Percentiles rank a stretch among this genome's conserved stretches.
phyloP scores from a whole-genome alignment of 2,329 filamentous ascomycete species.

The Aureobasidium sp. region DNA sequence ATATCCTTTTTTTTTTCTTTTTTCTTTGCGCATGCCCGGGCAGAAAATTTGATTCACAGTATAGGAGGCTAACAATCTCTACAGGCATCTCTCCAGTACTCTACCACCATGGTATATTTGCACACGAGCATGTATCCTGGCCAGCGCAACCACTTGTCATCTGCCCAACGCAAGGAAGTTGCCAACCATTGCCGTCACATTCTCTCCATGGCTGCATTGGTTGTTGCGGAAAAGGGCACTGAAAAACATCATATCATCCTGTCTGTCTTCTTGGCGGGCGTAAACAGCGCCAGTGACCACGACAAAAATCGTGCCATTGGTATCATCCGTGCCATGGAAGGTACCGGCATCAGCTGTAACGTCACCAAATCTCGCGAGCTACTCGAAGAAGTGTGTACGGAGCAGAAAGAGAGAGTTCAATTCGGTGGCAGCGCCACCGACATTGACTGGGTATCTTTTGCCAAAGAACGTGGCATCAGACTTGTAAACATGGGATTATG shows the following conservation, averaged over 20 bases:
- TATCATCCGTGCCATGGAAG: slow-evolving; percentile 41
- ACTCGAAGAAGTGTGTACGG: slow-evolving; percentile 43
- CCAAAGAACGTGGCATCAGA: slow-evolving; percentile 38
- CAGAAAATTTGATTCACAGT: background rate
- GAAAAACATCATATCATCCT: slow-evolving; percentile 42
- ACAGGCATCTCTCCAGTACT: slow-evolving; percentile 13
- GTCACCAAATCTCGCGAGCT: slow-evolving; percentile 38
- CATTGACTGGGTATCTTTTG: slow-evolving; percentile 46
- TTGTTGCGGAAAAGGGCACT: slow-evolving; percentile 1
- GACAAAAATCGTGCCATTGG: slow-evolving; percentile 43
- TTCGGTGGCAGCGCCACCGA: slow-evolving; percentile 35
- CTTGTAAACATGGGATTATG: slow-evolving; percentile 45
- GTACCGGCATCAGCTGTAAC: slow-evolving; percentile 42
- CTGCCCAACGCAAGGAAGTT: background rate
- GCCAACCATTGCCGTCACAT: slow-evolving; percentile 35
- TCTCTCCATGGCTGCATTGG: slow-evolving; percentile 33
- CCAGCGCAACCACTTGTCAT: slow-evolving; percentile 34
- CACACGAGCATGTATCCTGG: slow-evolving; percentile 47
- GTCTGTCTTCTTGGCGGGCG: slow-evolving; percentile 48
- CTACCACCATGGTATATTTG: slow-evolving; percentile 40
- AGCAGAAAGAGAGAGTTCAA: slow-evolving; percentile 37
- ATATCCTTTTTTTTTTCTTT: background rate
- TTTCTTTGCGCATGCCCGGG: background rate
- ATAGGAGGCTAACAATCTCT: background rate
- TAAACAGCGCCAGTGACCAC: slow-evolving; percentile 33